A percentile compares a stretch with the other conserved stretches of the same genome.
Conservation (phyloP, 2,329 filamentous ascomycete genomes). For the Ilyonectria destructans region DNA sequence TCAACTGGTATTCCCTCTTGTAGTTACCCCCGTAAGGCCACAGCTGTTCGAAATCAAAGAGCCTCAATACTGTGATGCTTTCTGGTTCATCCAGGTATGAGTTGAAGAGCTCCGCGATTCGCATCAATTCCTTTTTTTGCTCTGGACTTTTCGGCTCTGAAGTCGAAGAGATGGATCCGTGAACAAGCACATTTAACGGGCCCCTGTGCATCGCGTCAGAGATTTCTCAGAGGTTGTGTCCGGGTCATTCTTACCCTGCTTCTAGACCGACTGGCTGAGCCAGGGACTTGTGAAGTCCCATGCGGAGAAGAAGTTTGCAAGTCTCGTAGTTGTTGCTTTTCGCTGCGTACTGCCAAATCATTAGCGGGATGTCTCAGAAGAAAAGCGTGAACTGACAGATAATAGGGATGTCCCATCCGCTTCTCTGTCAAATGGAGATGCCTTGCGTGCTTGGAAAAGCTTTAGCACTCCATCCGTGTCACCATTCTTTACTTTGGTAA, state of each 20-base stretch:
- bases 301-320: slow-evolving; percentile 32
- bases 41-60: slow-evolving; percentile 33
- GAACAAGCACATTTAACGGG: slow-evolving; percentile 16
- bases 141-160: fast-evolving
- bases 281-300: slow-evolving; percentile 36
- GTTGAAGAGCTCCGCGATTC: slow-evolving; percentile 39
- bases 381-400: slow-evolving; percentile 29
- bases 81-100: slow-evolving; percentile 42
- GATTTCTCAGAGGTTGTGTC: too few species aligned
- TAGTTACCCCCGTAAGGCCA: slow-evolving; percentile 29
- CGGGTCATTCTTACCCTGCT: not conserved
- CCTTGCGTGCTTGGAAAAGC: slow-evolving; percentile 39
- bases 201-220: slow-evolving; percentile 24
- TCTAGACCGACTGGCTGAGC: not conserved
- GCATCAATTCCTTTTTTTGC: not conserved
- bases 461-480: slow-evolving; percentile 41
- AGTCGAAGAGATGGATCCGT: not conserved
- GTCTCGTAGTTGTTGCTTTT: slow-evolving; percentile 16
- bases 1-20: slow-evolving; percentile 25
- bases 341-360: slow-evolving; percentile 38
- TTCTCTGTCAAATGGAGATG: slow-evolving; percentile 47
- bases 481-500: slow-evolving; percentile 27
- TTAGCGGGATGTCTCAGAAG: not conserved
- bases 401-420: slow-evolving; percentile 33
- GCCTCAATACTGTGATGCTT: slow-evolving; percentile 17